Evolutionary conservation across 148 eudicot species (phyloP).

Genomic region (Bassia scoparia): DNA sequence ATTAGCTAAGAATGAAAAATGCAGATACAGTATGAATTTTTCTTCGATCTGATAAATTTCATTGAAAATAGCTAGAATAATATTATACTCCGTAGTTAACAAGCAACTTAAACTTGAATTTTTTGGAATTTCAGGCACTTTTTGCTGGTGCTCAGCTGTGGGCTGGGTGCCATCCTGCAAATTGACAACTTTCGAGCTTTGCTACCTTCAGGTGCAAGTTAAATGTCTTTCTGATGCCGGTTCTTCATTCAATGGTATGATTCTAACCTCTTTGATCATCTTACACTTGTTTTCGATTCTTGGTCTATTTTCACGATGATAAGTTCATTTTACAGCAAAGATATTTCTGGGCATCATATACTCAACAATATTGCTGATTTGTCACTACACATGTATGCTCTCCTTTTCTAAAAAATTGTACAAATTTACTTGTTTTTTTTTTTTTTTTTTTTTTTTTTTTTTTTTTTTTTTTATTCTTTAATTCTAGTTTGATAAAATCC

Average conservation of each 20-base stretch:
- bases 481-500: not conserved
- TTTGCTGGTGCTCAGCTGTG: conserved; percentile 96
- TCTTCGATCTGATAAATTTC: not conserved
- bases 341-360: conserved; percentile 52
- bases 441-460: not conserved
- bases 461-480: not conserved
- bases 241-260: conserved; percentile 79
- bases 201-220: conserved; percentile 59
- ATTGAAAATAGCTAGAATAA: too few relatives aligned
- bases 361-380: conserved; percentile 45
- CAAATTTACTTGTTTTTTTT: not conserved
- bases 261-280: not conserved
- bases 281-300: not conserved
- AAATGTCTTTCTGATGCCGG: conserved; percentile 96
- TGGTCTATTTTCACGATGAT: not conserved
- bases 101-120: not conserved
- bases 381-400: conserved; percentile 62
- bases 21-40: conserved; percentile 53
- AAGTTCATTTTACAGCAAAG: conserved; percentile 43
- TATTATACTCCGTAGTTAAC: too few relatives aligned
- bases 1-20: conserved; percentile 72
- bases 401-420: not conserved
- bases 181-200: conserved; percentile 79
- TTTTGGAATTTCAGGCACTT: conserved; percentile 41
- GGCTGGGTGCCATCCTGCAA: conserved; percentile 70